Evolutionary conservation across 2,329 filamentous ascomycete genomes (phyloP).

Genomic region (Cladosporium sp.): DNA sequence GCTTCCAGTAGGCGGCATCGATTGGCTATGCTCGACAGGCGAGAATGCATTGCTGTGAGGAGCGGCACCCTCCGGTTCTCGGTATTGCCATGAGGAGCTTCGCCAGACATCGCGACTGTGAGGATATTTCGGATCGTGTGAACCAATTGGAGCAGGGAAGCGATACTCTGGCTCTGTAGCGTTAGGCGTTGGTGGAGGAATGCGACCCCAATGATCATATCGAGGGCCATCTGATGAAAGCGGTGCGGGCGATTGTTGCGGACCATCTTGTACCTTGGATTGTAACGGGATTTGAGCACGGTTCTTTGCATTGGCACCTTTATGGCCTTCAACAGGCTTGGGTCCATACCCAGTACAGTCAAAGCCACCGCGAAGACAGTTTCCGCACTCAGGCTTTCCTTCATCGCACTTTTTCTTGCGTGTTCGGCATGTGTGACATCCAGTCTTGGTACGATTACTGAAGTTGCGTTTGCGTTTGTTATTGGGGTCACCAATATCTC

Average conservation of each 20-base stretch:
- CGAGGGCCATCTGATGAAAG: not conserved
- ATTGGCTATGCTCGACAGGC: not conserved
- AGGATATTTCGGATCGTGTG: not conserved
- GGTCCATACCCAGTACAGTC: slow-evolving; percentile 81
- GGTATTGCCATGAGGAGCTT: not conserved
- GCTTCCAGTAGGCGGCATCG: not conserved
- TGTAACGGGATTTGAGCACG: slow-evolving; percentile 16
- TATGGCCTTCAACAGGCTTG: slow-evolving; percentile 18
- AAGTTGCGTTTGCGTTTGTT: slow-evolving; percentile 74
- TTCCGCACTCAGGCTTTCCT: slow-evolving; percentile 84
- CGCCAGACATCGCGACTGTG: slow-evolving; percentile 15
- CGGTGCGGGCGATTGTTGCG: not conserved
- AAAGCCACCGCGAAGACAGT: slow-evolving; percentile 87
- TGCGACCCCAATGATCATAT: slow-evolving; percentile 22
- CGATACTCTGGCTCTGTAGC: not conserved
- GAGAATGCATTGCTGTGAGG: not conserved
- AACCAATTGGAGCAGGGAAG: not conserved
- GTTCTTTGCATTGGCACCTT: slow-evolving; percentile 6
- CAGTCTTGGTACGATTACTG: slow-evolving; percentile 92
- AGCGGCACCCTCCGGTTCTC: not conserved
- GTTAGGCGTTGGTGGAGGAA: not conserved
- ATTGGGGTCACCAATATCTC: not conserved
- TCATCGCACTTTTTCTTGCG: slow-evolving; percentile 99
- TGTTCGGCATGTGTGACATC: slow-evolving; percentile 84
- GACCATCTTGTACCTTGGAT: slow-evolving; percentile 7